A percentile compares a stretch with the other conserved stretches of the same genome.
Evolutionary conservation across 257 asterid genomes (phyloP).

Genomic region (Solanum piurae): DNA sequence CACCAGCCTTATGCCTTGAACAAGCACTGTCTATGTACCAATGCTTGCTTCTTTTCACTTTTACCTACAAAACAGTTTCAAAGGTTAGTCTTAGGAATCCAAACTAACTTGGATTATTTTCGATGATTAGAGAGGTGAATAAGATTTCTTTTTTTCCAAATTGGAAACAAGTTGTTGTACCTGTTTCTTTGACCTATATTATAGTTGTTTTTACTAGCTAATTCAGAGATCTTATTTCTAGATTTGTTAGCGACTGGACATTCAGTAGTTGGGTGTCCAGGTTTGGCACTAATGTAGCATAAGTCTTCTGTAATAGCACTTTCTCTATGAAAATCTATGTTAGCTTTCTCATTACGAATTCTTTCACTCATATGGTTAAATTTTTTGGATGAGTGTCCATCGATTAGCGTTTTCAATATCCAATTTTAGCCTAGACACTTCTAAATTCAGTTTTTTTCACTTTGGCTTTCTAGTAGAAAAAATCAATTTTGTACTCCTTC

Average conservation of each 20-base stretch:
- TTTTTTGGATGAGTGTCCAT: background rate
- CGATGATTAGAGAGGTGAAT: background rate
- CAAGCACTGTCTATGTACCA: too few relatives aligned
- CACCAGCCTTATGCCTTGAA: too few relatives aligned
- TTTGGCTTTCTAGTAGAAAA: background rate
- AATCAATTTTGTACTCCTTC: too few relatives aligned
- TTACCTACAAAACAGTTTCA: background rate
- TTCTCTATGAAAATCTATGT: background rate
- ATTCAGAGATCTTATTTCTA: background rate
- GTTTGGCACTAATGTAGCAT: background rate
- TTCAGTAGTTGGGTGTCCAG: background rate
- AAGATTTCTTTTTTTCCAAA: background rate
- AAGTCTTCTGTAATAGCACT: background rate
- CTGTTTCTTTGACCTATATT: background rate
- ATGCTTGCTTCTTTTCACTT: background rate
- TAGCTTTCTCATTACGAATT: background rate
- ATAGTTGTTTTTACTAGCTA: background rate
- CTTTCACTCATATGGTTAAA: background rate
- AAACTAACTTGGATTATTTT: background rate
- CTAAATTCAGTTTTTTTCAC: background rate
- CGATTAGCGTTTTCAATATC: background rate
- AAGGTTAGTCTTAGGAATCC: background rate
- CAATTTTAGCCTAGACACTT: background rate
- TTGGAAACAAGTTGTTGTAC: background rate
- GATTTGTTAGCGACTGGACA: background rate